A percentile compares a stretch with the other conserved stretches of the same genome.
Evolutionary conservation across 73 alveolate genomes (phyloP).

Genomic region (Paramecium caudatum): DNA sequence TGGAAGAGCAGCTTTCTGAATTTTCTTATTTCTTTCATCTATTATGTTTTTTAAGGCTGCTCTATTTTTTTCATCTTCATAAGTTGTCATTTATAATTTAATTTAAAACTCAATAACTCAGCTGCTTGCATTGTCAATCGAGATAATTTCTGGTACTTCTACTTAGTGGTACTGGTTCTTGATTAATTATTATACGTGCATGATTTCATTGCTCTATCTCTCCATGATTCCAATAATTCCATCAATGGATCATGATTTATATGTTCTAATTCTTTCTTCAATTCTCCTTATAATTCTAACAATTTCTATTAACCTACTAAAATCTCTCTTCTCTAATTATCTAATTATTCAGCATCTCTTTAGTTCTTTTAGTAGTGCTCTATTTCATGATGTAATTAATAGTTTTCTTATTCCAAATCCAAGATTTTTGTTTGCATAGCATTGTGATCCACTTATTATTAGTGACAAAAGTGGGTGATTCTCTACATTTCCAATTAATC

Average conservation of each 20-base stretch:
- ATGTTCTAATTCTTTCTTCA: constrained; percentile 18
- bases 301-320: neutral
- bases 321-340: neutral
- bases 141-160: constrained; percentile 1
- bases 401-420: constrained; percentile 48
- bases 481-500: constrained; percentile 26
- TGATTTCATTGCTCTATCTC: constrained; percentile 30
- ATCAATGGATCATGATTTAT: constrained; percentile 26
- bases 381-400: constrained; percentile 41
- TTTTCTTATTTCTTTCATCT: constrained; percentile 71
- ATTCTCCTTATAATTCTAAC: neutral
- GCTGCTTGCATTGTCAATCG: neutral
- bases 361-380: constrained; percentile 24
- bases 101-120: neutral
- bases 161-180: neutral
- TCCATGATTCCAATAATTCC: constrained; percentile 40
- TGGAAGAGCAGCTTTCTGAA: neutral
- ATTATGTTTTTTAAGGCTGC: constrained; percentile 29
- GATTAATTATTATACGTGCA: constrained; percentile 10
- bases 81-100: constrained; percentile 55
- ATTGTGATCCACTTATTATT: constrained; percentile 24
- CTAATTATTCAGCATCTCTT: neutral
- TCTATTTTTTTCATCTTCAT: constrained; percentile 74
- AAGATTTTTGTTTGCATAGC: constrained; percentile 37
- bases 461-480: neutral